These are phyloP conservation scores for Geotrichum cucujoidarum DNA, from an alignment of 1,139 yeast genomes.

Conservation along the genomic window DNA sequence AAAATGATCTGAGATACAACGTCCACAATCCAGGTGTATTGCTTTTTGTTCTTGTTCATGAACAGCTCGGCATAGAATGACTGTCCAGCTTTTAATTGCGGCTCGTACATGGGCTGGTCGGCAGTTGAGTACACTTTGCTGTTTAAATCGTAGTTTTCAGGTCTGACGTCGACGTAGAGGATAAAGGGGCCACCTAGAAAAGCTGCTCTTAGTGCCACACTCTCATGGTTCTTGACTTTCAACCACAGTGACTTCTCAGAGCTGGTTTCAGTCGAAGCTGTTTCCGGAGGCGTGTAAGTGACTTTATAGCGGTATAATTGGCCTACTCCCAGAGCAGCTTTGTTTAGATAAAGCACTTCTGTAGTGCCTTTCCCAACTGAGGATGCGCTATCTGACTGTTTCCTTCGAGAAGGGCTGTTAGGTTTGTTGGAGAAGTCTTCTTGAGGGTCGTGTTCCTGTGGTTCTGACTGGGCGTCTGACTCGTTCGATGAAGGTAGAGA, in stretches of 20 bases:
- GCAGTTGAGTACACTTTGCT: slow-evolving; percentile 57
- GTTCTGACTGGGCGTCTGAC: too few species aligned
- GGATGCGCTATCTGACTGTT: too few species aligned
- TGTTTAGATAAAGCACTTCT: slow-evolving; percentile 38
- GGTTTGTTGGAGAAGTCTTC: too few species aligned
- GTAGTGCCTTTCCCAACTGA: neutral
- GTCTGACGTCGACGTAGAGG: slow-evolving; percentile 76
- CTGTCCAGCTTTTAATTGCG: slow-evolving; percentile 68
- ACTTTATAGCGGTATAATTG: slow-evolving; percentile 50
- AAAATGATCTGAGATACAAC: slow-evolving; percentile 82
- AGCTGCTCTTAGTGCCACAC: slow-evolving; percentile 76
- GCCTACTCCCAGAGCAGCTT: slow-evolving; percentile 49
- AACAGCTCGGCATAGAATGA: slow-evolving; percentile 51
- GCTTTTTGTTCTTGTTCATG: slow-evolving; percentile 42
- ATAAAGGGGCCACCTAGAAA: slow-evolving; percentile 86
- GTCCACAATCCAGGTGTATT: slow-evolving; percentile 75
- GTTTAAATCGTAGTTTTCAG: slow-evolving; percentile 57
- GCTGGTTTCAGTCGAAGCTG: slow-evolving; percentile 8
- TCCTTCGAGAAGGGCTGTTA: too few species aligned
- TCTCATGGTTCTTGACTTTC: slow-evolving; percentile 67
- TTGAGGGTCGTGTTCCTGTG: too few species aligned
- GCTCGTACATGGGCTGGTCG: slow-evolving; percentile 70
- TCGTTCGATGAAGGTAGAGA: neutral
- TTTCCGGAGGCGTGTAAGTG: slow-evolving; percentile 42
- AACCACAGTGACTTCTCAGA: slow-evolving; percentile 46